phyloP scores from a whole-genome alignment of 2,329 filamentous ascomycete species.

The Pseudodiploospora longispora region DNA sequence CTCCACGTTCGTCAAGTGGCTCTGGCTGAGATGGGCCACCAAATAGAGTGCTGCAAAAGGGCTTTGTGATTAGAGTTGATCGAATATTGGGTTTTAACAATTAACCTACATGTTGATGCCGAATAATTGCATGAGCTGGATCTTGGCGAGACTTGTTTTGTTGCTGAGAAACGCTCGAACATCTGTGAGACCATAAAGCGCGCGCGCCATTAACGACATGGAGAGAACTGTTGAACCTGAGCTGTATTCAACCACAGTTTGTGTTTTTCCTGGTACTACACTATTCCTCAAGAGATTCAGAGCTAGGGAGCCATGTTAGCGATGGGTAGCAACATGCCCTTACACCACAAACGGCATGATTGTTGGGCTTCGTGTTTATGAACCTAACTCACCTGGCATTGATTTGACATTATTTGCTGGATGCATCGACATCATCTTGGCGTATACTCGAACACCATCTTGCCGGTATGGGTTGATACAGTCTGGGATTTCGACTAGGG shows the following conservation, averaged over 20 bases:
- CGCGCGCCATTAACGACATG: slow-evolving; percentile 46
- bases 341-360: slow-evolving; percentile 9
- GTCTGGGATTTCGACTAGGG: slow-evolving; percentile 52
- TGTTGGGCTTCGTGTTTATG: not conserved
- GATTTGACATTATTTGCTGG: slow-evolving; percentile 59
- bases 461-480: slow-evolving; percentile 47
- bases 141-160: slow-evolving; percentile 45
- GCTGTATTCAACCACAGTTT: slow-evolving; percentile 51
- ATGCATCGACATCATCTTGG: slow-evolving; percentile 59
- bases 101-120: slow-evolving; percentile 42
- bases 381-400: slow-evolving; percentile 39
- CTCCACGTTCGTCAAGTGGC: slow-evolving; percentile 43
- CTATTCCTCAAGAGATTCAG: slow-evolving; percentile 36
- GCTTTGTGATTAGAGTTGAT: not conserved
- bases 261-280: slow-evolving; percentile 27
- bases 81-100: no score
- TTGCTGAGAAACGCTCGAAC: slow-evolving; percentile 49
- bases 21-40: slow-evolving; percentile 52
- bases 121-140: slow-evolving; percentile 52
- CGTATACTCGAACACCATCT: slow-evolving; percentile 54
- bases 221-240: slow-evolving; percentile 56
- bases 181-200: slow-evolving; percentile 42
- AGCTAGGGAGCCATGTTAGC: slow-evolving; percentile 21
- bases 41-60: slow-evolving; percentile 40
- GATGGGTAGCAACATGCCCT: no score